Evolutionary conservation across 805 yeast species (phyloP).

Genomic region (Wickerhamiella siamensis): DNA sequence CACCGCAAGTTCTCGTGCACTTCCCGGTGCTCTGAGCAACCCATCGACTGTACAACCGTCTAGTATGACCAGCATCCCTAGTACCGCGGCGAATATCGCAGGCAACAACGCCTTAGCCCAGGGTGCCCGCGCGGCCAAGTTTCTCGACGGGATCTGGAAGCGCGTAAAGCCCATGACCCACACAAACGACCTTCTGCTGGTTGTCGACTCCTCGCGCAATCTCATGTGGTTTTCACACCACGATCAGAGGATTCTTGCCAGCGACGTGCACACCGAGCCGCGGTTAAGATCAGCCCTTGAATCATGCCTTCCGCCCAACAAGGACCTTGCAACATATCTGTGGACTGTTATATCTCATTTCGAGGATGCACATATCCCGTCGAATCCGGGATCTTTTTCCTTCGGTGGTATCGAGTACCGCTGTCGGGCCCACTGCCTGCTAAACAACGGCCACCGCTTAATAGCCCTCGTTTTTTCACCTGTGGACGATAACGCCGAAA

Average conservation of each 20-base stretch:
- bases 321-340: not conserved
- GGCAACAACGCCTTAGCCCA: too few relatives aligned
- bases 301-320: not conserved
- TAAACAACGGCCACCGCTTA: not conserved
- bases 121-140: not conserved
- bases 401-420: not conserved
- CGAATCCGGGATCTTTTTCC: not conserved
- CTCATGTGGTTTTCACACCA: slow-evolving; percentile 13
- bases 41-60: too few relatives aligned
- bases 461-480: not conserved
- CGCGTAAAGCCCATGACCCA: not conserved
- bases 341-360: not conserved
- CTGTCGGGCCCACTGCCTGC: not conserved
- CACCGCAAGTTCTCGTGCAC: too few relatives aligned
- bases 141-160: not conserved
- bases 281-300: slow-evolving; percentile 10
- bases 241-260: slow-evolving; percentile 8
- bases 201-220: slow-evolving; percentile 10
- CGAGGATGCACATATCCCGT: not conserved
- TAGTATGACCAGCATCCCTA: too few relatives aligned
- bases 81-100: too few relatives aligned
- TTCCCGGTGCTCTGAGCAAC: too few relatives aligned
- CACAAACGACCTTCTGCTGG: slow-evolving; percentile 11
- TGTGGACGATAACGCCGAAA: not conserved
- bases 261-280: slow-evolving; percentile 4